Base-by-base conservation (phyloP, 768 basidiomycete species). In the Royoungia palumana region DNA sequence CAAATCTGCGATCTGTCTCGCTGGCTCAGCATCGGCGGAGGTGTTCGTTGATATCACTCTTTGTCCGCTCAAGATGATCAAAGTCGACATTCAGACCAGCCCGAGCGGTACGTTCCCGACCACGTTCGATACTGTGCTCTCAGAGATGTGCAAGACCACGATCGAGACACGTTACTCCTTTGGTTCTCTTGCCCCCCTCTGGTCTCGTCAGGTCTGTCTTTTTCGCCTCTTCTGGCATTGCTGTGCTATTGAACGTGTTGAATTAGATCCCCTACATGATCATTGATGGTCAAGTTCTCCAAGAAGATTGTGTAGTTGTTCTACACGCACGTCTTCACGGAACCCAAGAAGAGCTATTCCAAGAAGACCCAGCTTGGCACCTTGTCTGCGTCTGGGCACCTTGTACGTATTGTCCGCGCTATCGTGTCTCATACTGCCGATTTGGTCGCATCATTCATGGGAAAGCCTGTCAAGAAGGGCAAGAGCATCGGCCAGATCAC, bases 211-310 rank as follows among this genome's bases (percentile, higher is more conserved):
- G 47, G 47, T 49, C 4, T 1, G 28, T 22, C 27, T n/a, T 1
- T 17, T 27, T 22, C 7, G 17, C 20, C 13, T 2, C 32, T 20
- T 4, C 41, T 16, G 20, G 40, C 16, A 25, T 32, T 14, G 32
- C 41, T 21, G 16, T 32, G 14, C 32, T 32, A 32, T 32, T 32
- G n/a, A n/a, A n/a, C 32, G 17, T 42, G 41, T 20, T 8, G 5
- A 32, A 1, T 20, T 6, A 49, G 47, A 49, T 49, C 63, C 94
- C 94, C 46, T 96, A 96, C 79, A 96, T 94, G 63, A 94, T 96
- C 93, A 93, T 93, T 94, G 63, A 94, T 96, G 93, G 93, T 93
- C 77, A 96, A 96, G 74, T 92, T 90, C 81, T 94, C 85, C 69
- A 91, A 94, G 70, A 84, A 85, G 77, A 87, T 88, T 60, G 89